phyloP scores from a whole-genome alignment of 2,329 filamentous ascomycete genomes.

The Lasiodiplodia hormozganensis region DNA sequence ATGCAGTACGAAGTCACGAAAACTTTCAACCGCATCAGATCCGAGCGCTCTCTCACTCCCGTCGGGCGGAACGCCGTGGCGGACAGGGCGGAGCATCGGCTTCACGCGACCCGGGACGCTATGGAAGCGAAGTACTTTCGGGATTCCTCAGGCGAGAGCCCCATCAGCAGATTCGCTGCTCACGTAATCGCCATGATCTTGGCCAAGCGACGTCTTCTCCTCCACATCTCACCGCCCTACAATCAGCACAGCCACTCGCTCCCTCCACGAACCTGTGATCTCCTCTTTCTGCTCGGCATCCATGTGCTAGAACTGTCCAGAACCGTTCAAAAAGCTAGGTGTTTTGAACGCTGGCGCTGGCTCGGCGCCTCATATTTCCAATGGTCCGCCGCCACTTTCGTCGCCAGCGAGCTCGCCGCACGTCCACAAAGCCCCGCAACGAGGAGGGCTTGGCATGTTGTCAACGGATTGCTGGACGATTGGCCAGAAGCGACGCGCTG shows the following conservation, averaged over 20 bases:
- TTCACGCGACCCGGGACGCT: not conserved
- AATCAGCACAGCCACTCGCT: not conserved
- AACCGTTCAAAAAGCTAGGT: not conserved
- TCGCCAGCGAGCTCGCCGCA: not conserved
- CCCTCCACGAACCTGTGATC: not conserved
- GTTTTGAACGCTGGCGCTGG: slow-evolving; percentile 1
- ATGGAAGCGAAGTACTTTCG: slow-evolving; percentile 1
- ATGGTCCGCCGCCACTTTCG: slow-evolving; percentile 3
- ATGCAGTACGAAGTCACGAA: too few relatives aligned
- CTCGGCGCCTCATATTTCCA: not conserved
- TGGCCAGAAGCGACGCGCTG: slow-evolving; percentile 3
- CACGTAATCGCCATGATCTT: not conserved
- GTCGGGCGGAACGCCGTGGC: too few relatives aligned
- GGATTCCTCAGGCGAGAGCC: not conserved
- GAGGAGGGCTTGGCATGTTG: not conserved
- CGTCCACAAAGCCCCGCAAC: not conserved
- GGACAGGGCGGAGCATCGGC: not conserved
- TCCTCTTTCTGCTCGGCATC: not conserved
- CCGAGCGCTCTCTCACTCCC: too few relatives aligned
- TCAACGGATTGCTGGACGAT: not conserved
- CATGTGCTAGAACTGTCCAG: not conserved
- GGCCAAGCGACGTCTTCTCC: not conserved
- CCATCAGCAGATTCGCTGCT: slow-evolving; percentile 4
- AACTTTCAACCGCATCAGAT: too few relatives aligned
- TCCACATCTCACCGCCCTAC: not conserved